Conservation (phyloP, 2,329 filamentous ascomycete genomes). For the Penicillium brevicompactum region DNA sequence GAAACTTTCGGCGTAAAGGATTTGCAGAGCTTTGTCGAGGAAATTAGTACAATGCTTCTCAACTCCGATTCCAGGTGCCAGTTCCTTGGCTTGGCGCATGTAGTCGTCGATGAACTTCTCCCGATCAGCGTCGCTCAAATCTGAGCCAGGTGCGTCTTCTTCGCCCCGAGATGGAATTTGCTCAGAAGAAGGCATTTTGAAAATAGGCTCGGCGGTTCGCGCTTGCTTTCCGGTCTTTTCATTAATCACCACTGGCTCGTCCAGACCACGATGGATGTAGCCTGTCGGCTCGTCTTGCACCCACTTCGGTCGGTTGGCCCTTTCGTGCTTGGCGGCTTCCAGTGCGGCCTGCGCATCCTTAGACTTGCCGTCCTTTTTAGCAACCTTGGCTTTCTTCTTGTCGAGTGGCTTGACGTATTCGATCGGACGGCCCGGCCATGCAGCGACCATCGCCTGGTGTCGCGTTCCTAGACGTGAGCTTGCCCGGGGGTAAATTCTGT, state of each 20-base stretch:
- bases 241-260: conserved; percentile 61
- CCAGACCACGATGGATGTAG: conserved; percentile 82
- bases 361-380: conserved; percentile 74
- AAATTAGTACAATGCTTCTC: conserved; percentile 80
- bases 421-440: conserved; percentile 87
- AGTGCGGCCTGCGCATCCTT: conserved; percentile 79
- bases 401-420: conserved; percentile 87
- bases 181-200: conserved; percentile 68
- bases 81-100: conserved; percentile 67
- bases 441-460: conserved; percentile 81
- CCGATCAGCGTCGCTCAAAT: conserved; percentile 41
- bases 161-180: conserved; percentile 51
- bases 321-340: conserved; percentile 78
- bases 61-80: conserved; percentile 70
- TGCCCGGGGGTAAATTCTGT: conserved; percentile 93
- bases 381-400: conserved; percentile 72
- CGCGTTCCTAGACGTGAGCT: conserved; percentile 88
- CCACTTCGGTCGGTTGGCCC: conserved; percentile 86
- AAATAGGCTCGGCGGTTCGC: conserved; percentile 74
- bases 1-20: conserved; percentile 72
- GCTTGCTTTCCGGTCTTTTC: conserved; percentile 73
- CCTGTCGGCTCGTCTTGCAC: conserved; percentile 87
- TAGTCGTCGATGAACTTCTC: conserved; percentile 72
- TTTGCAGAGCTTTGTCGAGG: conserved; percentile 76
- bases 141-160: conserved; percentile 41